Base-by-base conservation (phyloP, 2,329 filamentous ascomycete genomes). In the Paraphoma sp. region DNA sequence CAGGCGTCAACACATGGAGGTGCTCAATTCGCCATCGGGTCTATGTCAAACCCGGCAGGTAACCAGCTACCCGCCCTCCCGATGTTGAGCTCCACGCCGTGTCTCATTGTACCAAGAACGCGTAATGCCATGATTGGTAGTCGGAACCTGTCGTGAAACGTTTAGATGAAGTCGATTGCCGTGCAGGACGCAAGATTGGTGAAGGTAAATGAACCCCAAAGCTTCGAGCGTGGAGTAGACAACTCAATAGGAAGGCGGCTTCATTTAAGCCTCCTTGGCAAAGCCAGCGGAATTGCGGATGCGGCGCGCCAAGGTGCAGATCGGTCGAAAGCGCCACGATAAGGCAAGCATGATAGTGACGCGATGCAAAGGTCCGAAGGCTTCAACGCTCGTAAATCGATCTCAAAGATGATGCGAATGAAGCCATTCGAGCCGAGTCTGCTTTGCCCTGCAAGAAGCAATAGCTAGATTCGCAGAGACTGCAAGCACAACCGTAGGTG, bases 171-270 rank as follows among this genome's bases (percentile, higher is more conserved):
- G 43, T 46, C 48, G 54, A 62, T 45, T 60, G 57, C 51, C 54
- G 48, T 51, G 30, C 56, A 63, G 47, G 57, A 56, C 60, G 58
- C 56, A 46, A 63, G 59, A 74, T 72, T 74, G 70, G 71, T 51
- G 52, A 56, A 57, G 42, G 49, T 67, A 71, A 62, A 74, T 74
- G 70, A 69, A 67, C 42, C 23, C 23, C 63, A 65, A 71, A 71
- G 68, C 63, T 70, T 72, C 54, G 56, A 46, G 45, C 51, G 56
- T 66, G 61, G 57, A 59, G 53, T 54, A 51, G 48, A 48, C 17
- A 54, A 64, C 70, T 43, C 48, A 70, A 65, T 59, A 64, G 73
- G 73, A 69, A 75, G 73, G 72, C 70, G 71, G 67, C 60, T 57
- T 59, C 57, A 70, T 63, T 61, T 51, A 64, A 62, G 55, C 60